phyloP scores from a whole-genome alignment of 2,329 filamentous ascomycete genomes.

The Cordyceps cicadae region DNA sequence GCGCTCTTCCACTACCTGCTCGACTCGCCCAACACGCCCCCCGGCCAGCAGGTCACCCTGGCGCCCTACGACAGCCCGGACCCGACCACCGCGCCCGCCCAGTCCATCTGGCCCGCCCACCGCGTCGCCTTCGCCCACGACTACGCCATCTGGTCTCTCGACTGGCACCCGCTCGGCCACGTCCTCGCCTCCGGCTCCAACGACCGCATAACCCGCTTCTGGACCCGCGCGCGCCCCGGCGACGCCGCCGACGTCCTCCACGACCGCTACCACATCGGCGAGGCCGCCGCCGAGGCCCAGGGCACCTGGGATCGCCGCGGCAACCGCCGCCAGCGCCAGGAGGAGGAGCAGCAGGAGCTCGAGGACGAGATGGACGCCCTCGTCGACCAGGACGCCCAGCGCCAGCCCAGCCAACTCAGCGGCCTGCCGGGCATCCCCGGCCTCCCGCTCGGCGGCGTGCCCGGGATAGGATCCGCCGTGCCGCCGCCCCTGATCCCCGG shows the following conservation, averaged over 20 bases:
- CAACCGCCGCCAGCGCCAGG: slow-evolving; percentile 68
- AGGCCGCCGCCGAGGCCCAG: slow-evolving; percentile 84
- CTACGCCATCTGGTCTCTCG: slow-evolving; percentile 92
- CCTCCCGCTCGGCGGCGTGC: slow-evolving; percentile 37
- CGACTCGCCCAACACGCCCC: slow-evolving; percentile 82
- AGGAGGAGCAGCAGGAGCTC: slow-evolving; percentile 87
- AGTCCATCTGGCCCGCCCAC: slow-evolving; percentile 90
- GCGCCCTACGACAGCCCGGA: slow-evolving; percentile 82
- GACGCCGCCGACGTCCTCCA: slow-evolving; percentile 73
- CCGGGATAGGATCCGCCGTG: slow-evolving; percentile 35
- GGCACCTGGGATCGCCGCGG: slow-evolving; percentile 87
- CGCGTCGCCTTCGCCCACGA: slow-evolving; percentile 82
- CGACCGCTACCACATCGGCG: slow-evolving; percentile 92
- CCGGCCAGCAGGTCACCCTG: slow-evolving; percentile 60
- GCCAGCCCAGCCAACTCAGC: slow-evolving; percentile 20
- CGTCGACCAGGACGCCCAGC: slow-evolving; percentile 73
- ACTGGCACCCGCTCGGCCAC: slow-evolving; percentile 95
- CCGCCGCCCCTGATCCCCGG: slow-evolving; percentile 39
- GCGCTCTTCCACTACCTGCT: slow-evolving; percentile 90
- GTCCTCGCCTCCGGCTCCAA: slow-evolving; percentile 94
- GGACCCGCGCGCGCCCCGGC: slow-evolving; percentile 83
- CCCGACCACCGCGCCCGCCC: slow-evolving; percentile 68
- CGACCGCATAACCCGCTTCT: slow-evolving; percentile 93
- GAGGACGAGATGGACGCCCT: slow-evolving; percentile 91
- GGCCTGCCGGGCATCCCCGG: slow-evolving; percentile 52